phyloP scores from a whole-genome alignment of 2,329 filamentous ascomycete species.

The Purpureocillium takamizusanense region DNA sequence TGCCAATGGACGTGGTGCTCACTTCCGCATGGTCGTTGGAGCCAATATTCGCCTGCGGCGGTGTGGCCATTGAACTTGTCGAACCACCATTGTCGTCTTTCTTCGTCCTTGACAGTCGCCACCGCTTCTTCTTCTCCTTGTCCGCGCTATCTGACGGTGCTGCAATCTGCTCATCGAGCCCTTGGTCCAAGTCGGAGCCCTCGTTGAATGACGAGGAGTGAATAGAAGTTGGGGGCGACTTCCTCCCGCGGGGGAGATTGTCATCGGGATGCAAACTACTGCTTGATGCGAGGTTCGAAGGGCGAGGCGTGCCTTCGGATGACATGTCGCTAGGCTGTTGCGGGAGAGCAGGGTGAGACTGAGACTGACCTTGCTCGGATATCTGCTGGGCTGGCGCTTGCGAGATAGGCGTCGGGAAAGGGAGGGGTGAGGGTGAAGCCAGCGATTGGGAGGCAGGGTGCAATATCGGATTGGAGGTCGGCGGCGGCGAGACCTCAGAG shows the following conservation, averaged over 20 bases:
- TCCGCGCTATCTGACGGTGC: constrained; percentile 38
- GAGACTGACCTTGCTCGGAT: constrained; percentile 2
- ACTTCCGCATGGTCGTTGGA: constrained; percentile 54
- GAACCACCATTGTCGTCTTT: constrained; percentile 46
- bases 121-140: constrained; percentile 60
- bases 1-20: constrained; percentile 61
- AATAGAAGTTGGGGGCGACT: constrained; percentile 68
- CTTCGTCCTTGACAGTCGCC: constrained; percentile 59
- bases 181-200: constrained; percentile 68
- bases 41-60: constrained; percentile 42
- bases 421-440: background rate
- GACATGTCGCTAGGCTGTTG: constrained; percentile 21
- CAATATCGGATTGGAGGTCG: background rate
- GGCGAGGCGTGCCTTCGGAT: constrained; percentile 36
- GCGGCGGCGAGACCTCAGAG: constrained; percentile 2
- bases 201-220: constrained; percentile 73
- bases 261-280: constrained; percentile 32
- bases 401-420: background rate
- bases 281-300: constrained; percentile 34
- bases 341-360: constrained; percentile 7
- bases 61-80: constrained; percentile 28
- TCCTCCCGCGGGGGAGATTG: constrained; percentile 53
- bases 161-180: constrained; percentile 44
- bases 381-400: background rate
- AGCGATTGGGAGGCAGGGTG: background rate